Percentiles rank a stretch among this genome's conserved stretches.
phyloP scores from a whole-genome alignment of 2,329 filamentous ascomycete genomes.

The Pezicula carpinea region DNA sequence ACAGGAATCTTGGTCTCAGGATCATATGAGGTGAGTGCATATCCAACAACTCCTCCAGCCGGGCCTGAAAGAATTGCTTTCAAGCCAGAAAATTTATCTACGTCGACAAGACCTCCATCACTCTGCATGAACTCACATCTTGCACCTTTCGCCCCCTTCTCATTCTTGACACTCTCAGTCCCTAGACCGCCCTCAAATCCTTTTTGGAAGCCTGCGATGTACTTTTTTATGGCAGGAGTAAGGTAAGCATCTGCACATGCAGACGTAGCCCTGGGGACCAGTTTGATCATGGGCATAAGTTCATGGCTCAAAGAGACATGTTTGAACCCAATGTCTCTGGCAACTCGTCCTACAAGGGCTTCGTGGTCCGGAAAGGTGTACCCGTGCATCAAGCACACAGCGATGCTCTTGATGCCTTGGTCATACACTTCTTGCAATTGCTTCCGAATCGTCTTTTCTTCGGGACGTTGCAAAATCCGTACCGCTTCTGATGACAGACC shows the following conservation, averaged over 20 bases:
- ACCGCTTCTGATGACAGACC: conserved; percentile 73
- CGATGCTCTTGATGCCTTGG: conserved; percentile 72
- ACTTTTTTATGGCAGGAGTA: conserved; percentile 66
- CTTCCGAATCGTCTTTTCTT: conserved; percentile 48
- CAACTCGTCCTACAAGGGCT: conserved; percentile 68
- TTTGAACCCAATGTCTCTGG: conserved; percentile 73
- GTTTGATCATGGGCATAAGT: conserved; percentile 77
- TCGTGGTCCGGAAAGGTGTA: conserved; percentile 91
- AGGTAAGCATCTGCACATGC: conserved; percentile 73
- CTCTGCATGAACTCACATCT: conserved; percentile 96
- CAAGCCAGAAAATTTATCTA: conserved; percentile 77
- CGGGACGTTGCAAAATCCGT: conserved; percentile 60
- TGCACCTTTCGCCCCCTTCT: conserved; percentile 61
- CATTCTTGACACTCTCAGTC: conserved; percentile 65
- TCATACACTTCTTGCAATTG: conserved; percentile 66
- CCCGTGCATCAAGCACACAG: conserved; percentile 86
- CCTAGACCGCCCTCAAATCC: conserved; percentile 81
- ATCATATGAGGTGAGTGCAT: conserved; percentile 88
- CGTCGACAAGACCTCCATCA: conserved; percentile 57
- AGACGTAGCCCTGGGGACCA: conserved; percentile 64
- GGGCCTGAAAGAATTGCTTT: conserved; percentile 84
- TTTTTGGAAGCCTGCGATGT: conserved; percentile 69
- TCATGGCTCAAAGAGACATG: conserved; percentile 79
- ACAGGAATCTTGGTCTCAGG: conserved; percentile 75
- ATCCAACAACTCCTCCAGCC: conserved; percentile 90